These are phyloP conservation scores for Chaetomiaceae sp. DNA, from an alignment of 2,329 filamentous ascomycete genomes.

Conservation along the genomic window DNA sequence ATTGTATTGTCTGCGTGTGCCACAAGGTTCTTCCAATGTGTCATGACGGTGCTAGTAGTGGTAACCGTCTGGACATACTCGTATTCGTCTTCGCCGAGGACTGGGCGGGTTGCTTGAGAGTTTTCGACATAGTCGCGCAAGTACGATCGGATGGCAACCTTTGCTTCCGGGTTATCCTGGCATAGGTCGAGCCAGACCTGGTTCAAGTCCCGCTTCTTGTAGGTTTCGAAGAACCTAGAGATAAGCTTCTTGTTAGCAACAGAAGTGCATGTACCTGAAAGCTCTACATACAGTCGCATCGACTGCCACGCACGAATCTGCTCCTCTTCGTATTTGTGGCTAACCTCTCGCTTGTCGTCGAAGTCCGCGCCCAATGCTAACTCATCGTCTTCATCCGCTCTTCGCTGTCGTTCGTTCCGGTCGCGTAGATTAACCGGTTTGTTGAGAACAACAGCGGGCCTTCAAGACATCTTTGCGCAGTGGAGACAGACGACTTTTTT, in stretches of 20 bases:
- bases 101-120: background rate
- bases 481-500: no score
- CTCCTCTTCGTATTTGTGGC: background rate
- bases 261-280: no score
- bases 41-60: background rate
- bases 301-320: background rate
- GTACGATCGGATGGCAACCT: background rate
- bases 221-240: conserved; percentile 5
- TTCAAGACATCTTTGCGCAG: background rate
- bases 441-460: background rate
- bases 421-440: background rate
- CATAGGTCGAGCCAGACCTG: background rate
- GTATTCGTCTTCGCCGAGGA: background rate
- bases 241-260: background rate
- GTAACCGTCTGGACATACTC: conserved; percentile 2
- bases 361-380: background rate
- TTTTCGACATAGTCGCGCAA: background rate
- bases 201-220: background rate
- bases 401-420: background rate
- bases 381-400: conserved; percentile 6
- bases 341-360: background rate
- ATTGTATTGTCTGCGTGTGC: conserved; percentile 3
- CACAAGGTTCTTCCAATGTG: background rate
- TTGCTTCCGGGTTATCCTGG: background rate
- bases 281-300: background rate